A percentile compares a stretch with the other conserved stretches of the same genome.
Conservation (phyloP, 768 basidiomycete species). For the Pleurotus tuoliensis region DNA sequence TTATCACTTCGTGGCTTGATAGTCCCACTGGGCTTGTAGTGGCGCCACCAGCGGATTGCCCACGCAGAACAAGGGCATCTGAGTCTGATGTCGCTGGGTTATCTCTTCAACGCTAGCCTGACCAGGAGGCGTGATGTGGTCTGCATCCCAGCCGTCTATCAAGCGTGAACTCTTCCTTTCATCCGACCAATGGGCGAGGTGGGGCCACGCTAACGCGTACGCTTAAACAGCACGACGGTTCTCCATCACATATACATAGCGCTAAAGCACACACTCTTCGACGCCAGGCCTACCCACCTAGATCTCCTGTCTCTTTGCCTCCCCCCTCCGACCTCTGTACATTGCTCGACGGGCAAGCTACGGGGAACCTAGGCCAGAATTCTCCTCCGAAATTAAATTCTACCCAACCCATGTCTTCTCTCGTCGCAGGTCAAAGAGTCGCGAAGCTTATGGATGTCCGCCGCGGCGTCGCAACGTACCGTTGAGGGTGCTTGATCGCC, state of each 20-base stretch:
- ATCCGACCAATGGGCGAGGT: conserved; percentile 1
- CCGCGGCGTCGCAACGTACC: too few species aligned
- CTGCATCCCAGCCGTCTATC: conserved; percentile 3
- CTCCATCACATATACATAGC: neutral
- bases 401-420: too few species aligned
- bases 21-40: neutral
- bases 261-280: neutral
- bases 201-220: conserved; percentile 1
- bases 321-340: neutral
- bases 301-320: conserved; percentile 1
- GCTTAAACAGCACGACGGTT: too few species aligned
- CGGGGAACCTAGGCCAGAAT: neutral
- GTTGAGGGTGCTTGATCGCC: too few species aligned
- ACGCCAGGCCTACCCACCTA: neutral
- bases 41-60: neutral
- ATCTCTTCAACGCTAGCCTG: neutral
- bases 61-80: conserved; percentile 3
- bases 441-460: too few species aligned
- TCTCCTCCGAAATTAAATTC: too few species aligned
- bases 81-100: neutral
- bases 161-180: neutral
- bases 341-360: neutral
- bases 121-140: neutral
- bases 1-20: neutral
- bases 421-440: too few species aligned